Base-by-base conservation (phyloP, 73 alveolate species). In the Paramecium caudatum region DNA sequence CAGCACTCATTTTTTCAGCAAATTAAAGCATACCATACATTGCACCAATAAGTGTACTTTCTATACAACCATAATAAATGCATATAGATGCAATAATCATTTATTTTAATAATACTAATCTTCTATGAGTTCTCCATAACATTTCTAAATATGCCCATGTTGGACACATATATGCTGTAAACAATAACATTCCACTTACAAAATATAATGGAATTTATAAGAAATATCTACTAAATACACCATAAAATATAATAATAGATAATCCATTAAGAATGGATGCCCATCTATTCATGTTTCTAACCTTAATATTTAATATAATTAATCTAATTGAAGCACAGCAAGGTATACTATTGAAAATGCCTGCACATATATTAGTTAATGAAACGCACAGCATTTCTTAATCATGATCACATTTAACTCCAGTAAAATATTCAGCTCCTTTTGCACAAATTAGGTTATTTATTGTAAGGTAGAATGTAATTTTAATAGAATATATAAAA, bases 81-180 rank as follows among this genome's bases (percentile, higher is more conserved):
- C 88, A 74, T 1, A 74, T 19, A 3, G 43, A 21, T 10, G 69
- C 21, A 15, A 74, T 74, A 7, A 47, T 45, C 16, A 74, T 43
- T 45, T 74, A n/a, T 74, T 74, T 74, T 19, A 45, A 13, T 36
- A 74, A 39, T 15, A 74, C 43, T 19, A 45, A 19, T 74, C 65
- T 74, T 41, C 88, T 37, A 15, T 74, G 16, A 0, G 88, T 74
- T 74, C 88, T 74, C 43, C 43, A 37, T 16, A 74, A 19, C 88
- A 74, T 74, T 74, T 74, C 88, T 43, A 74, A 74, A 41, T 74
- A 74, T 3, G 69, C 41, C 88, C 88, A 74, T 0, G 88, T 74
- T 15, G 88, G 88, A 39, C 88, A 74, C 68, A 74, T 27, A 45
- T 74, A 74, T 12, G 88, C 62, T 3, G 55, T 39, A 39, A 41